Evolutionary conservation across 306 rosid genomes (phyloP).

Genomic region (Prunus armeniaca): DNA sequence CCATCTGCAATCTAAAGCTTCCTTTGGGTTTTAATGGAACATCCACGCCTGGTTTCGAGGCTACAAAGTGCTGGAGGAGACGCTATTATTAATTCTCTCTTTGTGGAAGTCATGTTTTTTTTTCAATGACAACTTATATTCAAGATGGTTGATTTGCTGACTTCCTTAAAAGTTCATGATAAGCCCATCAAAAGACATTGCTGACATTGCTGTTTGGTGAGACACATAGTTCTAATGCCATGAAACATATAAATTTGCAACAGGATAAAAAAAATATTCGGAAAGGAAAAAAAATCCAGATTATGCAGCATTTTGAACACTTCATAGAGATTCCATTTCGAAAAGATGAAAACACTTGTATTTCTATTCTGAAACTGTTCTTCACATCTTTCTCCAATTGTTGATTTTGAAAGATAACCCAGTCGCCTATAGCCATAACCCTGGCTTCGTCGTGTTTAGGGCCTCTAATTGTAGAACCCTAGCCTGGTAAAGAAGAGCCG

Average conservation of each 20-base stretch:
- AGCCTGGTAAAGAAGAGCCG: background rate
- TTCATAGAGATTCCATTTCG: background rate
- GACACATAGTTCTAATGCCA: background rate
- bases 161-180: no score
- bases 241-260: background rate
- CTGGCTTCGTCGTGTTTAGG: background rate
- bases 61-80: no score
- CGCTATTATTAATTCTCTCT: no score
- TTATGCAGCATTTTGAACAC: background rate
- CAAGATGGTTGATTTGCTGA: no score
- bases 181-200: no score
- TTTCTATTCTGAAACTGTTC: constrained; percentile 1
- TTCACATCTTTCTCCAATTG: constrained; percentile 13
- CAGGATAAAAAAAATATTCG: background rate
- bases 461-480: background rate
- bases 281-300: background rate
- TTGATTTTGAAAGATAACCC: background rate
- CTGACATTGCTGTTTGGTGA: no score
- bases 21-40: no score
- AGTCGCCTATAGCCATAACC: constrained; percentile 2
- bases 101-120: no score
- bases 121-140: no score
- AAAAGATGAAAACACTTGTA: background rate
- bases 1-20: no score
- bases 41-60: no score